Evolutionary conservation across 306 rosid species (phyloP), one percentile per base, ranked within the genome.

Genomic region (Cicer chorassanicum): DNA sequence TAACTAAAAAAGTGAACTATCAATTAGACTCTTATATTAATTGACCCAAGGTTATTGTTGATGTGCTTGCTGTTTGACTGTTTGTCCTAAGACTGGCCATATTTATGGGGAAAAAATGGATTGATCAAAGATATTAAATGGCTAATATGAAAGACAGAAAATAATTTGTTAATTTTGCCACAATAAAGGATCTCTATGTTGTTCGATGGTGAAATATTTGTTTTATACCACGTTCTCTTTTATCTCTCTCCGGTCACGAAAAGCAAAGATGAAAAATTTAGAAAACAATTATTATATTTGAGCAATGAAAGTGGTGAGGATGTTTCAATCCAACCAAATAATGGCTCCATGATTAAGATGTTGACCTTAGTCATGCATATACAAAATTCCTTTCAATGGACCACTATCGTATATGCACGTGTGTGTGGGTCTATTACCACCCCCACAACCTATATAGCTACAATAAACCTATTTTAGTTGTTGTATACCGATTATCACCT

Each of bases 351-450:
- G 90, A 91, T 84, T 84, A 81, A 70, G 93, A 85, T 88, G 88
- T 84, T 71, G 96, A 91, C 92, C 96, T 84, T 71, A 80, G 77
- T 88, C 71, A 70, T 77, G 71, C 78, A 49, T 65, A 42, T 81
- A 86, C 90, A 88, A 89, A 91, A 82, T 88, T 85, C 91, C 87
- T 84, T 89, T 80, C 69, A 60, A 82, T 77, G 96, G 93, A 89
- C 93, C 91, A 83, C 89, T 54, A 79, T 85, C 34, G 1, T 48
- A 70, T 84, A 70, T 85, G 78, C 92, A 83, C 96, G 92, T 87
- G 96, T 84, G 93, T 86, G 85, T 84, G 93, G 97, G 93, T 82
- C 90, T 75, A 11, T 81, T 62, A 65, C 36, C 81, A 62, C 76
- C 65, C 70, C 73, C 73, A 68, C 80, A 81, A 8, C 76, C 42